A percentile compares a stretch with the other conserved stretches of the same genome.
phyloP scores from a whole-genome alignment of 345 rosid species.

The Ricinus communis region DNA sequence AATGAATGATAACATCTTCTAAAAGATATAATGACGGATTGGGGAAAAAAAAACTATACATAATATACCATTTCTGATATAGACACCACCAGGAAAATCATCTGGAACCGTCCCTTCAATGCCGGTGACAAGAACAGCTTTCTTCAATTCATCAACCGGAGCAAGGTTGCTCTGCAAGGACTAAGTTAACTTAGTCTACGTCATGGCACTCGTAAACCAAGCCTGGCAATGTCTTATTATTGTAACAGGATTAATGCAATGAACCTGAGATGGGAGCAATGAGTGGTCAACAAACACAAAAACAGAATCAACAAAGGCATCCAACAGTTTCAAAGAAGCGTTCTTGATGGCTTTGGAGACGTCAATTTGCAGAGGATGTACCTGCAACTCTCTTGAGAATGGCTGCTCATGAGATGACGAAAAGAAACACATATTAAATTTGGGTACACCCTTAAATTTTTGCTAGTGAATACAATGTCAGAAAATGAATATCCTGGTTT shows the following conservation, averaged over 20 bases:
- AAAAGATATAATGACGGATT: no score
- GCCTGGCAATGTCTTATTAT: no score
- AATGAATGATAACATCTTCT: no score
- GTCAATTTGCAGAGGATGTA: constrained; percentile 22
- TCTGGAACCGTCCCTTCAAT: constrained; percentile 31
- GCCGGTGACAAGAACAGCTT: constrained; percentile 20
- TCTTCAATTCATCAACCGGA: constrained; percentile 36
- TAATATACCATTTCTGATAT: constrained; percentile 37
- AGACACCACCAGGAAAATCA: constrained; percentile 24
- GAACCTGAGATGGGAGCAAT: constrained; percentile 35
- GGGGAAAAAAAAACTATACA: no score
- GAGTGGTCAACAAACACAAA: constrained; percentile 44
- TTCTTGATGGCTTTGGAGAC: constrained; percentile 19
- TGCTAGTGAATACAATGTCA: no score
- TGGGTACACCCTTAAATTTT: no score
- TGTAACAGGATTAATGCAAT: no score
- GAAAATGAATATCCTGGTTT: no score
- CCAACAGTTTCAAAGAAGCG: constrained; percentile 27
- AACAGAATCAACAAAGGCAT: constrained; percentile 40
- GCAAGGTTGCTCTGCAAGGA: constrained; percentile 42
- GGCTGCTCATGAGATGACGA: constrained; percentile 23
- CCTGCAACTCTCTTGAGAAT: constrained; percentile 19
- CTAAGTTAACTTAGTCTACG: no score
- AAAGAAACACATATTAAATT: background rate
- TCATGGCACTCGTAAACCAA: no score